These are phyloP conservation scores for Limonium bicolor DNA, from an alignment of 148 eudicot species.

Conservation along the genomic window DNA sequence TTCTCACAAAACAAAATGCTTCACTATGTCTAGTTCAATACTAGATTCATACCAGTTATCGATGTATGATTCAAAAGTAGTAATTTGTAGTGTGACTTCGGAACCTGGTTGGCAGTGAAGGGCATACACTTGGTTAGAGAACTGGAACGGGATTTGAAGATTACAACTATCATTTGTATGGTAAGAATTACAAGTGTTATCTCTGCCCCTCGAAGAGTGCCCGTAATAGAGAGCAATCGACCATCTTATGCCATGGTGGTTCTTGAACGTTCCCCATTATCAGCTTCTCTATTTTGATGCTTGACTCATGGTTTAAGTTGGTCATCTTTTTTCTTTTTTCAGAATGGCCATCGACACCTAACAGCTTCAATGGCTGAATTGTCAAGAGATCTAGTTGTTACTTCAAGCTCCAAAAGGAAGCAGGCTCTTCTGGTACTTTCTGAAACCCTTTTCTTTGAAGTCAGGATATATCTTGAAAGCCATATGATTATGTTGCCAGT, in stretches of 20 bases:
- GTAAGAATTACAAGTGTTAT: slow-evolving; percentile 31
- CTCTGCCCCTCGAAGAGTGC: too few species aligned
- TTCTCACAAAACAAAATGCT: too few species aligned
- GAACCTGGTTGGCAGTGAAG: slow-evolving; percentile 53
- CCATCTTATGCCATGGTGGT: too few species aligned
- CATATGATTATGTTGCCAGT: too few species aligned
- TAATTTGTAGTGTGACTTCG: too few species aligned
- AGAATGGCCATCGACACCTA: slow-evolving; percentile 92
- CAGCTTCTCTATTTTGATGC: too few species aligned
- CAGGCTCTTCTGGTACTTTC: slow-evolving; percentile 74
- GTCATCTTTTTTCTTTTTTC: slow-evolving; percentile 12
- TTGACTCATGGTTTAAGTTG: background rate
- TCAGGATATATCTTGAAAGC: background rate
- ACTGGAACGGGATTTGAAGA: slow-evolving; percentile 85
- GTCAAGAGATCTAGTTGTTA: slow-evolving; percentile 93
- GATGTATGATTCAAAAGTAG: too few species aligned
- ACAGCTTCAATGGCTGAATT: slow-evolving; percentile 88
- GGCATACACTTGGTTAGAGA: slow-evolving; percentile 97
- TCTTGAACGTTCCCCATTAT: too few species aligned
- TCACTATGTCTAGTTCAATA: too few species aligned
- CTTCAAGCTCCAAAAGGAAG: slow-evolving; percentile 71
- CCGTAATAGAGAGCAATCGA: too few species aligned
- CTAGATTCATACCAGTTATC: too few species aligned
- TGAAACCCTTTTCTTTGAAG: background rate
- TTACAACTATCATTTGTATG: slow-evolving; percentile 95